Evolutionary conservation across 163 green algal genomes (phyloP).

Genomic region (Scenedesmus sp.): DNA sequence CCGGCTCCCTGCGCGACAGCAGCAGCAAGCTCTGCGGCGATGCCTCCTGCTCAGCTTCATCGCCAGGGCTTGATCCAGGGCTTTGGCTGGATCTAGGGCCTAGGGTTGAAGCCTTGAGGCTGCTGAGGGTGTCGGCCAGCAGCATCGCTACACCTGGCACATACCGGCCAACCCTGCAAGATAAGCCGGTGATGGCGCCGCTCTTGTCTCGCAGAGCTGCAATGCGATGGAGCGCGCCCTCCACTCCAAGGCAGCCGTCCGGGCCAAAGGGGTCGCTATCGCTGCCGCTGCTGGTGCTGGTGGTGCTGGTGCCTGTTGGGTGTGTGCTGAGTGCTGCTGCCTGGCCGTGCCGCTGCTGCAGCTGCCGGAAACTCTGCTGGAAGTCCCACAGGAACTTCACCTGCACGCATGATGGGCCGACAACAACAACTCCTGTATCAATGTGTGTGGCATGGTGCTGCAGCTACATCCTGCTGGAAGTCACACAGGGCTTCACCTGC

Average conservation of each 20-base stretch:
- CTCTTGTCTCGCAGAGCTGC: slow-evolving; percentile 86
- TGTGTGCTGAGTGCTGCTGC: neutral
- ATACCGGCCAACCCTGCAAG: slow-evolving; percentile 79
- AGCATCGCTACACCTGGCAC: slow-evolving; percentile 79
- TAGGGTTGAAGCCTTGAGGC: slow-evolving; percentile 1
- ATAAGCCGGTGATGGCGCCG: slow-evolving; percentile 89
- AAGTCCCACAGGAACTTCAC: neutral
- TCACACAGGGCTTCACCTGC: neutral
- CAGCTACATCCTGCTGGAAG: too few species aligned
- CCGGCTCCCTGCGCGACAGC: slow-evolving; percentile 54
- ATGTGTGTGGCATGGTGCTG: too few species aligned
- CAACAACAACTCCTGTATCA: too few species aligned
- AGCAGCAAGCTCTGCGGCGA: slow-evolving; percentile 34
- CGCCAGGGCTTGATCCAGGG: neutral
- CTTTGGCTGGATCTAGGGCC: neutral
- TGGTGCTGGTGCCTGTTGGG: neutral
- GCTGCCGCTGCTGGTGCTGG: neutral
- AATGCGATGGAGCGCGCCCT: slow-evolving; percentile 93
- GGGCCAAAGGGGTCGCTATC: neutral
- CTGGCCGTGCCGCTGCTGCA: neutral
- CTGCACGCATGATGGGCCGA: too few species aligned
- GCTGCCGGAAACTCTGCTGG: neutral
- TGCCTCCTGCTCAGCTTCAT: neutral
- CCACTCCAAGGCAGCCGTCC: neutral
- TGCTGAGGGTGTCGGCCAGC: slow-evolving; percentile 54